A percentile compares a stretch with the other conserved stretches of the same genome.
phyloP scores from a whole-genome alignment of 371 early-diverging fungal species.

The Mucor sp. region DNA sequence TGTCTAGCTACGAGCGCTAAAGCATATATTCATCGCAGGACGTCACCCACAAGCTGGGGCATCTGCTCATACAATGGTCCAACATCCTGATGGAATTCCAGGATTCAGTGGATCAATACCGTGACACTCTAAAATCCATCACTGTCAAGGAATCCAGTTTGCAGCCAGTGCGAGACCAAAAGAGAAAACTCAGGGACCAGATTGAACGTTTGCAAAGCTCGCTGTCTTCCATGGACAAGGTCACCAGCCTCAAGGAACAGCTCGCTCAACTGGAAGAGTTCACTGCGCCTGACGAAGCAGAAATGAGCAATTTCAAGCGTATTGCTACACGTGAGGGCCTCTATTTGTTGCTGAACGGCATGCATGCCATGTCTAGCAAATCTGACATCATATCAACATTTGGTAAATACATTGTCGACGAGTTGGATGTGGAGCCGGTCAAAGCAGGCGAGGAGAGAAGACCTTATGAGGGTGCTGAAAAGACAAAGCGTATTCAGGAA shows the following conservation, averaged over 20 bases:
- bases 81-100: slow-evolving; percentile 36
- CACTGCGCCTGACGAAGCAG: slow-evolving; percentile 30
- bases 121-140: slow-evolving; percentile 39
- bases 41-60: slow-evolving; percentile 37
- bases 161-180: slow-evolving; percentile 32
- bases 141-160: slow-evolving; percentile 31
- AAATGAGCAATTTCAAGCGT: slow-evolving; percentile 43
- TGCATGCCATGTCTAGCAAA: slow-evolving; percentile 47
- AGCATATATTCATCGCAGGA: slow-evolving; percentile 20
- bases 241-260: slow-evolving; percentile 34
- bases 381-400: slow-evolving; percentile 44
- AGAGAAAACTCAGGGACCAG: slow-evolving; percentile 28
- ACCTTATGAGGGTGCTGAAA: slow-evolving; percentile 25
- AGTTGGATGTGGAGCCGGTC: slow-evolving; percentile 39
- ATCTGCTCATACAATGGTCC: slow-evolving; percentile 33
- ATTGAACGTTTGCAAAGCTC: slow-evolving; percentile 31
- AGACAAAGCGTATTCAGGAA: slow-evolving; percentile 33
- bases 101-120: slow-evolving; percentile 40
- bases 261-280: slow-evolving; percentile 27
- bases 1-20: neutral
- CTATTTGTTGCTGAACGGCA: slow-evolving; percentile 43
- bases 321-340: slow-evolving; percentile 43
- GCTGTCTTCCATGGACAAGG: slow-evolving; percentile 31
- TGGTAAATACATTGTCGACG: slow-evolving; percentile 50
- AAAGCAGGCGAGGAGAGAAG: slow-evolving; percentile 27